Evolutionary conservation across 2,329 filamentous ascomycete species (phyloP).

Genomic region (Cercospora zeina): DNA sequence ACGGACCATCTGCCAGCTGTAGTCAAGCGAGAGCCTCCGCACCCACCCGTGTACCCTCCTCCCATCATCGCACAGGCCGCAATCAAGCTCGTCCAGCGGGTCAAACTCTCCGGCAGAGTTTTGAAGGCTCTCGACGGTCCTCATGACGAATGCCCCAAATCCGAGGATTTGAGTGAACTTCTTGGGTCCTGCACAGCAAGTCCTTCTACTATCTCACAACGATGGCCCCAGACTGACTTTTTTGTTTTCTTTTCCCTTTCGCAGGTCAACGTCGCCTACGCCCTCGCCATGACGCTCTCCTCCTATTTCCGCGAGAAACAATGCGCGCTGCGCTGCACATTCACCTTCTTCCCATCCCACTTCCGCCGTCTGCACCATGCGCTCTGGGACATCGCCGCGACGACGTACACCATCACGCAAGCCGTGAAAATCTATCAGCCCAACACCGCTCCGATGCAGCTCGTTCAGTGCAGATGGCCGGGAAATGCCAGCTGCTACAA

Average conservation of each 20-base stretch:
- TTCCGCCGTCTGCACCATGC: neutral
- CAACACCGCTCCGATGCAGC: neutral
- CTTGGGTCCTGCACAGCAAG: neutral
- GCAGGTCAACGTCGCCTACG: neutral
- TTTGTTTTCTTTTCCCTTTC: no score
- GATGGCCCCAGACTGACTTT: neutral
- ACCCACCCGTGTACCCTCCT: neutral
- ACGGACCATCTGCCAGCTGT: neutral
- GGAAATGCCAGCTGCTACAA: neutral
- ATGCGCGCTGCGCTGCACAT: neutral
- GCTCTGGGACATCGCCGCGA: neutral
- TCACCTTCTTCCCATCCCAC: neutral
- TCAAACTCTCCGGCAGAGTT: neutral
- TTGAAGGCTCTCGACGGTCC: neutral
- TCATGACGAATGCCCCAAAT: neutral
- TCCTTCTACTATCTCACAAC: neutral
- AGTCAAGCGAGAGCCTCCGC: neutral
- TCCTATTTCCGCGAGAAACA: neutral
- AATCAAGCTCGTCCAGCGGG: neutral
- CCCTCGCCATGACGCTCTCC: neutral
- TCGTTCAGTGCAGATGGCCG: neutral
- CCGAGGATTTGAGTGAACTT: neutral
- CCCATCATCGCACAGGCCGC: neutral
- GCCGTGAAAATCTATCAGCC: neutral
- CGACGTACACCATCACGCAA: neutral